Base-by-base conservation (phyloP, 2,329 filamentous ascomycete species). In the Ceratocystis diversiconidia region DNA sequence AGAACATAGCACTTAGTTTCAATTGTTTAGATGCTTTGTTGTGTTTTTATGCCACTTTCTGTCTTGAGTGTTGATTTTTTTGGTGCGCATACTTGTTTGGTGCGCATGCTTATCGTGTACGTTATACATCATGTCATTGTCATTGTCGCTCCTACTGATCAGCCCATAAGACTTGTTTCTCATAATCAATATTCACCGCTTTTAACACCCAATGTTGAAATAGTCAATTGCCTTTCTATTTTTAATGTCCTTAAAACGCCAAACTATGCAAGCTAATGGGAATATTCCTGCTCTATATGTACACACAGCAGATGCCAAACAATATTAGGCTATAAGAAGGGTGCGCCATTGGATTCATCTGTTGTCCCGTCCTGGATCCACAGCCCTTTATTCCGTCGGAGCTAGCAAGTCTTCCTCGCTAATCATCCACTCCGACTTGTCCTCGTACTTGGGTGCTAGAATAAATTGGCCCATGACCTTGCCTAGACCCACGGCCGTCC, bases 381-480 rank as follows among this genome's bases (percentile, higher is more conserved):
- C 1, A 19, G 1, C 8, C 5, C 61, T 10, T 44, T 69, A 55
- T 46, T 62, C 62, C 2, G 15, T 12, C 15, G 61, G 61, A n/a
- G 52, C 46, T 63, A 69, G 69, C 44, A 77, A 70, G 15, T 74
- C 74, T 41, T 74, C 72, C 5, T 75, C 72, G 62, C 72, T 72
- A 7, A 69, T 79, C 15, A 77, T 73, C 82, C 82, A 85, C 36
- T 83, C 81, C 65, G 81, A 77, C 70, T 82, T 81, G 62, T 84
- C 82, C 46, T 77, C 79, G 76, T 81, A 85, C 57, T 80, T 77
- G 6, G 83, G 83, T 30, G 81, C 82, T 19, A 84, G 74, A 19
- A 83, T 79, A 72, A 86, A 86, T 68, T 82, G 81, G 62, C 82
- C 83, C 76, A 82, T 80, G 67, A 87, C 79, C 70, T 81, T 80